Evolutionary conservation across 208 protist species (phyloP), one percentile per base, ranked within the genome.

Genomic region (Trypanosoma avium): DNA sequence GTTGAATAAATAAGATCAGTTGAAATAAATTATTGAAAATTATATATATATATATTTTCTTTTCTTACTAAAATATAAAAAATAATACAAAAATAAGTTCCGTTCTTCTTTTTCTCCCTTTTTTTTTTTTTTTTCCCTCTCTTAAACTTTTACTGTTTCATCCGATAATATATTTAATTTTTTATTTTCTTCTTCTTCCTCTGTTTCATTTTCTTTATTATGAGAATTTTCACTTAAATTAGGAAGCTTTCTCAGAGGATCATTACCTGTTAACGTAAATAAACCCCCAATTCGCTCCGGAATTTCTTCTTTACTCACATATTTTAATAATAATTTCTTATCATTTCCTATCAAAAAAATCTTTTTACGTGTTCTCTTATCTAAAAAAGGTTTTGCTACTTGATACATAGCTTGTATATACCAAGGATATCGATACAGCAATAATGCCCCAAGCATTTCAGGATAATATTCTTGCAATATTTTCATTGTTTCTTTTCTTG

Each of bases 401-500:
- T 48, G 57, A 1, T 81, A 71, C 4, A 81, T n/a, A 56, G 67
- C 60, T 36, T 62, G 58, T 1, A 88, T 48, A 48, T 86, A 92
- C 81, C 85, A 92, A 48, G 85, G 81, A 13, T 72, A 52, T 19
- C 77, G 76, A 66, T 81, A 86, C 10, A 92, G 57, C 22, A 86
- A 56, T 57, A 79, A 81, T 42, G 61, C 53, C 5, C 67, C 73
- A 19, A 86, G 68, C 50, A 82, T 75, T 70, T 88, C 81, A 0
- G 85, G 85, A 71, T 92, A 92, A 73, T 86, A 79, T 47, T 88
- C 69, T 43, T 82, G 75, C 62, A 92, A 46, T 3, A 88, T 88
- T 52, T 86, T 69, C 69, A 77, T 88, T 17, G 70, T 80, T 29
- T 75, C 57, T 58, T 88, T 86, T 6, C 81, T 71, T 10, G 77